Evolutionary conservation across 164 flowering plant genomes (phyloP), one percentile per base, ranked within the genome.

Genomic region (Euptelea pleiosperma): DNA sequence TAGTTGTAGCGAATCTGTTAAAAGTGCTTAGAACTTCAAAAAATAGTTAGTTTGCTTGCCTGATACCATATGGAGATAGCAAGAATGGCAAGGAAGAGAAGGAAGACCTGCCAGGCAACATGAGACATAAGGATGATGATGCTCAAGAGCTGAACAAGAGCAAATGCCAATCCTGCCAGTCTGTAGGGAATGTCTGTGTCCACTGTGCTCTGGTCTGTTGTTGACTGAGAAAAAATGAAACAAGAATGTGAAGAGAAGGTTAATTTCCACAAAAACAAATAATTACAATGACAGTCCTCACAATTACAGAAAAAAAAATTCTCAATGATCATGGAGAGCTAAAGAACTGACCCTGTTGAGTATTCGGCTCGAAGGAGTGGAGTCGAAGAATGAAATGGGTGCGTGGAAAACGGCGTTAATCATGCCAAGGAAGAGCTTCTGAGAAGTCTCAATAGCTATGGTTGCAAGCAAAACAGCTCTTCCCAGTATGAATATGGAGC

Each of bases 101-200:
- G 59, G 64, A 86, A 77, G 68, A 87, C 76, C 41, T 74, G 85
- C 95, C 92, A 87, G 1, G 87, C 85, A 35, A 81, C 89, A 2
- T 73, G 71, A 45, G 83, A 82, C 89, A 86, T 82, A 2, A 90
- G 87, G 61, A 77, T 41, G 49, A 87, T 75, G 35, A 87, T 78
- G 50, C 87, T 79, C 19, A 87, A 26, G 3, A 87, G 75, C 77
- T 87, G 97, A 63, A 90, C 78, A 2, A 82, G 80, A 2, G 89
- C 90, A 65, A 87, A 87, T 44, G 72, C 91, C 62, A 85, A 57
- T 66, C 91, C 97, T 31, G 89, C 93, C 44, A 90, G 58, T 67
- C 97, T 78, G 75, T 84, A 87, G 2, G 96, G 95, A 54, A 87
- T 81, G 72, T 87, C 93, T 12, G 85, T 84, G 69, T 86, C 96